Conservation (phyloP, 2,329 filamentous ascomycete species). For the Paecilomyces variotii region DNA sequence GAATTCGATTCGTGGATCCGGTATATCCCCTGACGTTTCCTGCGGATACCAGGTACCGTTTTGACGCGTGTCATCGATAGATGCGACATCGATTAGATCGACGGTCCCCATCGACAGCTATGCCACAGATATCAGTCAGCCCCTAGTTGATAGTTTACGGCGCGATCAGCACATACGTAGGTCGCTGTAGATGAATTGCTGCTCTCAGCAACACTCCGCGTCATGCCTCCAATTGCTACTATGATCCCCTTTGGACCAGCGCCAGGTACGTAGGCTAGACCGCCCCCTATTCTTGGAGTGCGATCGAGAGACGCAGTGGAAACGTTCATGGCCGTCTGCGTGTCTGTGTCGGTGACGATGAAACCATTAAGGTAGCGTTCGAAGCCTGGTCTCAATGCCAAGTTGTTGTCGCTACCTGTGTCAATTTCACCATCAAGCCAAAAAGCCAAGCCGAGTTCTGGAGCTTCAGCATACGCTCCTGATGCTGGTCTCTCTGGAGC, state of each 20-base stretch:
- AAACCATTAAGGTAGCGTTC: slow-evolving; percentile 28
- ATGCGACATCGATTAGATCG: slow-evolving; percentile 35
- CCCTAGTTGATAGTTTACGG: background rate
- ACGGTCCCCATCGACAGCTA: slow-evolving; percentile 27
- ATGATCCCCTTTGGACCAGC: slow-evolving; percentile 31
- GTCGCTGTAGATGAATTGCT: slow-evolving; percentile 12
- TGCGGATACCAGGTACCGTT: slow-evolving; percentile 38
- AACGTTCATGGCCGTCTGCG: slow-evolving; percentile 28
- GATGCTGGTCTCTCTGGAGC: slow-evolving; percentile 21
- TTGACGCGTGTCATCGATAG: slow-evolving; percentile 15
- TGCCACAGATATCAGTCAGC: slow-evolving; percentile 4
- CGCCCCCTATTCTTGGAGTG: slow-evolving; percentile 28
- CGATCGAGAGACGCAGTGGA: slow-evolving; percentile 26
- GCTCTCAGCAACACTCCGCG: slow-evolving; percentile 9
- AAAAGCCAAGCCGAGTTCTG: slow-evolving; percentile 29
- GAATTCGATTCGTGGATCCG: slow-evolving; percentile 36
- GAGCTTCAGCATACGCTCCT: slow-evolving; percentile 31
- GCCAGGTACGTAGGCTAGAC: slow-evolving; percentile 28
- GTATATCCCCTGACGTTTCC: slow-evolving; percentile 33
- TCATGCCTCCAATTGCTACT: slow-evolving; percentile 31
- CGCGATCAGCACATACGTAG: slow-evolving; percentile 15
- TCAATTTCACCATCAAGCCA: slow-evolving; percentile 35
- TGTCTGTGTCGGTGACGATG: slow-evolving; percentile 30
- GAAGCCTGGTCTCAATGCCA: slow-evolving; percentile 8
- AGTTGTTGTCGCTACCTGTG: slow-evolving; percentile 20